Base-by-base conservation (phyloP, 2,329 filamentous ascomycete species). In the Nigrospora oryzae region DNA sequence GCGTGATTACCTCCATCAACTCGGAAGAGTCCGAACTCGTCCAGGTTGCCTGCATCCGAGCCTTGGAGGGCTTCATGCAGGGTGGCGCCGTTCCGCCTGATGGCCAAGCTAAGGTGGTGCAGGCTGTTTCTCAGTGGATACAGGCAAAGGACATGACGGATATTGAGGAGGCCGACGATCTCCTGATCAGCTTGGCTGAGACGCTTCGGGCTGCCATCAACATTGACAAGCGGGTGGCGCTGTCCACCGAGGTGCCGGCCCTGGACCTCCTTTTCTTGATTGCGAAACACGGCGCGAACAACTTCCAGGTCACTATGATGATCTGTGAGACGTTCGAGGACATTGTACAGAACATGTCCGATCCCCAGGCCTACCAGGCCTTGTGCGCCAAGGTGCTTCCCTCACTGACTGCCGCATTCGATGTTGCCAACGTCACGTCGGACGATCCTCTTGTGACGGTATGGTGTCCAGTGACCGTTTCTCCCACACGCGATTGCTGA, bases 291-390 rank as follows among this genome's bases (percentile, higher is more conserved):
- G 89, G 89, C 28, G 87, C 91, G 0, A 81, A 78, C 49, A 97
- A 95, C 66, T 95, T 94, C 69, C 90, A 96, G 62, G 79, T 96
- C 39, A 89, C 84, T 1, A 84, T 90, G 69, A 72, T 96, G 42
- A 85, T 97, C 19, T 85, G 81, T 33, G 93, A 98, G 64, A 83
- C 88, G 0, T 95, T 98, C 58, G 91, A 97, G 62, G 88, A 93
- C 37, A 83, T 96, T 46, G 85, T 90, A 6, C 71, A 76, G 42
- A 75, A 72, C 1, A 77, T 95, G 47, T 70, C 84, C 2, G 79
- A 82, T 17, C 68, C 75, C 7, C 79, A 86, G 10, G 76, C 81
- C 1, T 98, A 91, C 62, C 75, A 83, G 40, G 79, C 79, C 11
- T 75, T 98, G 7, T 95, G 91, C 60, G 73, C 80, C 54, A 95